Evolutionary conservation across 2,329 filamentous ascomycete genomes (phyloP), one percentile per base, ranked within the genome.

Genomic region (Aureobasidium lini): DNA sequence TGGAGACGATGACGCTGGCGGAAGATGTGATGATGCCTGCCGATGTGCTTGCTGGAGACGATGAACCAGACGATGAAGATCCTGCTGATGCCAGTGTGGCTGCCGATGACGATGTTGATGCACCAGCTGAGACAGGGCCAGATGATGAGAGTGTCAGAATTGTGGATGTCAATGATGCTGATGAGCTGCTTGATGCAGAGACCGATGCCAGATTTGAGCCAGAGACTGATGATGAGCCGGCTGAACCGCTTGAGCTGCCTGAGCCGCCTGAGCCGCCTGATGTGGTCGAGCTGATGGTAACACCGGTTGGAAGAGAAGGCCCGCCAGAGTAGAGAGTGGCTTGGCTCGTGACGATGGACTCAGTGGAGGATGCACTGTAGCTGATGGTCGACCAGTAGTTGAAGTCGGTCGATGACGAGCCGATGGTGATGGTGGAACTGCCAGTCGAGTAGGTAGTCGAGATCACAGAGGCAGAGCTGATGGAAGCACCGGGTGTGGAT

Each of bases 381-480:
- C 49, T 49, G 56, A 50, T 50, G 47, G 56, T 49, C 3, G 56
- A 59, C 44, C 42, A 49, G 56, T 42, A 49, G 56, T 16, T 59
- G 46, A 31, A 43, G 31, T 18, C 37, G 28, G 44, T 34, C 16
- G 36, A 43, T 3, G 44, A 49, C 9, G 49, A 49, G 31, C 47
- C 37, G 43, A 52, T 48, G 43, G 59, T 47, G 37, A 53, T 37
- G 47, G 58, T 47, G 9, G 58, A 53, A 4, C 34, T 54, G 42
- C 37, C 47, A 23, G 58, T 53, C 37, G 58, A 60, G 47, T 47
- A 53, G 49, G 59, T 57, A 8, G 54, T 58, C 13, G 53, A 59
- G 29, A 46, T 40, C 32, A 40, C 53, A 6, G 61, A 56, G 16
- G 40, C 40, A 47, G 59, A 47, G 48, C 47, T 50, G 39, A 52